phyloP scores from a whole-genome alignment of 768 basidiomycete species.

The Mycena olivaceomarginata region DNA sequence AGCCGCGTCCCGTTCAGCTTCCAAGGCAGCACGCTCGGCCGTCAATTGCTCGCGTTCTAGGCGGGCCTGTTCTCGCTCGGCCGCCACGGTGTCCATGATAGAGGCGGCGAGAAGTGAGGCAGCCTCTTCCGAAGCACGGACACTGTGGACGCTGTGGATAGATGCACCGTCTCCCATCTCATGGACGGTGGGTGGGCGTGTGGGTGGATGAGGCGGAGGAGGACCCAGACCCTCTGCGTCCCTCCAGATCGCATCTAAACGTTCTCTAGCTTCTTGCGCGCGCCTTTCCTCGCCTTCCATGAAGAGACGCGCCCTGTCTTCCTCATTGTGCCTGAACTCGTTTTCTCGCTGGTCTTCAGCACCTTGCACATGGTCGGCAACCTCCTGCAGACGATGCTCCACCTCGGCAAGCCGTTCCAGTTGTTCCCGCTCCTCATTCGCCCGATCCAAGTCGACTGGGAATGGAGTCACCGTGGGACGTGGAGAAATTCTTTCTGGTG shows the following conservation, averaged over 20 bases:
- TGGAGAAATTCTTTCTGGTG: conserved; percentile 49
- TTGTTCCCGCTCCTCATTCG: conserved; percentile 70
- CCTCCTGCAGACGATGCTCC: conserved; percentile 69
- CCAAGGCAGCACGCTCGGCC: conserved; percentile 72
- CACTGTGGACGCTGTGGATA: conserved; percentile 60
- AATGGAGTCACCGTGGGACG: conserved; percentile 60
- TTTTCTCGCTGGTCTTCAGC: conserved; percentile 80
- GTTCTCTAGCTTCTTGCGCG: conserved; percentile 72
- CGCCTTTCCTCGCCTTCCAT: conserved; percentile 75
- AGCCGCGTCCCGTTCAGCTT: conserved; percentile 70
- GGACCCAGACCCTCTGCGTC: conserved; percentile 62
- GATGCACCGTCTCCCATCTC: conserved; percentile 60
- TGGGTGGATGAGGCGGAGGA: conserved; percentile 52
- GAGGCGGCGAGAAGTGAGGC: conserved; percentile 74
- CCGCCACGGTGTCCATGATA: conserved; percentile 73
- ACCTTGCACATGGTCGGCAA: conserved; percentile 70
- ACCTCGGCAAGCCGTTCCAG: conserved; percentile 75
- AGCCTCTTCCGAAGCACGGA: conserved; percentile 70
- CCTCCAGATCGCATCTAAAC: conserved; percentile 67
- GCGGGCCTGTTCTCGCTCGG: conserved; percentile 76
- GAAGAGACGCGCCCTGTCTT: conserved; percentile 78
- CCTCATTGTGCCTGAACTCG: conserved; percentile 80
- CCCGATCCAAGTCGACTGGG: conserved; percentile 58
- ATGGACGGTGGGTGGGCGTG: conserved; percentile 33
- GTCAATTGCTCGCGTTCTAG: conserved; percentile 72